These are phyloP conservation scores for Lipomyces yamadae DNA, from an alignment of 805 yeast species.

Conservation along the genomic window DNA sequence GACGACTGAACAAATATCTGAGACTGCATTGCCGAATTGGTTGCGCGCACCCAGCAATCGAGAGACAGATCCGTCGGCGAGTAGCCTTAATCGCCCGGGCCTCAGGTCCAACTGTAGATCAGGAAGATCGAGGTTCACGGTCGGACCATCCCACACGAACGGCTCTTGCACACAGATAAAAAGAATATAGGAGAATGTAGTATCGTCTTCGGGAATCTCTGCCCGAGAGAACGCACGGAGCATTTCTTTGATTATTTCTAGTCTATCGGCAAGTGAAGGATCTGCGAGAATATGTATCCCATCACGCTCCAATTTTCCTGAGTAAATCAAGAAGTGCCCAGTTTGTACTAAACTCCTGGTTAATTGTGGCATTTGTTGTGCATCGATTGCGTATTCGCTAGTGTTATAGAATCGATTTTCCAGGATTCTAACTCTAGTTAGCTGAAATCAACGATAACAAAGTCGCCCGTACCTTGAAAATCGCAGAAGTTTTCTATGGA, in stretches of 20 bases:
- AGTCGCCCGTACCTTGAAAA: conserved; percentile 55
- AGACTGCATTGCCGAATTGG: conserved; percentile 61
- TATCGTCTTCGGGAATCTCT: conserved; percentile 23
- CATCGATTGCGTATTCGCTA: conserved; percentile 49
- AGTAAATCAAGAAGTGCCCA: conserved; percentile 76
- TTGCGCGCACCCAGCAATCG: conserved; percentile 61
- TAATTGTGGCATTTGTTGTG: conserved; percentile 50
- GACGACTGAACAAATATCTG: conserved; percentile 53
- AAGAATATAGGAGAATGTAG: conserved; percentile 28
- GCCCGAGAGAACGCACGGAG: conserved; percentile 21
- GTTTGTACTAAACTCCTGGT: conserved; percentile 64
- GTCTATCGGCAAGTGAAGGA: conserved; percentile 46
- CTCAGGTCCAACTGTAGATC: conserved; percentile 56
- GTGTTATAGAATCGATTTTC: conserved; percentile 77
- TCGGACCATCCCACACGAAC: conserved; percentile 86
- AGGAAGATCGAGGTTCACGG: conserved; percentile 55
- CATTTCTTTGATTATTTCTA: conserved; percentile 29
- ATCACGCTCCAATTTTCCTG: conserved; percentile 69
- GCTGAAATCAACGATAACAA: not conserved
- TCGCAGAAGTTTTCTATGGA: conserved; percentile 81
- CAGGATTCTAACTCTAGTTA: conserved; percentile 43
- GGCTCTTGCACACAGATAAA: conserved; percentile 76
- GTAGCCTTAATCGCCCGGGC: conserved; percentile 68
- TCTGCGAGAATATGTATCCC: conserved; percentile 86
- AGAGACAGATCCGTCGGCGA: conserved; percentile 70